Percentiles rank a stretch among this genome's conserved stretches.
These are phyloP conservation scores for Boletus bicolor DNA, from an alignment of 768 basidiomycete genomes.

Conservation along the genomic window DNA sequence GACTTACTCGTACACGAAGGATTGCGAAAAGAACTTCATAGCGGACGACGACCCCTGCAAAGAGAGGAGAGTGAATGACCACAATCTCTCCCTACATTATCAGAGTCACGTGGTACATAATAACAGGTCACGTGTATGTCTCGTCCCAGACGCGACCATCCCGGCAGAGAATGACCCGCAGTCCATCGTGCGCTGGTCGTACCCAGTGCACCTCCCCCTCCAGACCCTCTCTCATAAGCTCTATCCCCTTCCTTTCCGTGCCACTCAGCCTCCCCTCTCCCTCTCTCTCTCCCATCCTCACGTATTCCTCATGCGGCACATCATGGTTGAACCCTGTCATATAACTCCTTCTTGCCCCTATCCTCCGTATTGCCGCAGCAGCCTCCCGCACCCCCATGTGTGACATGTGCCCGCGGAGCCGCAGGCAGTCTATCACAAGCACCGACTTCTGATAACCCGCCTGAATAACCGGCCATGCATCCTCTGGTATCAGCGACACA, in stretches of 20 bases:
- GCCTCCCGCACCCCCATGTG: slow-evolving; percentile 76
- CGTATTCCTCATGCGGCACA: slow-evolving; percentile 75
- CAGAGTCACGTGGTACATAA: slow-evolving; percentile 7
- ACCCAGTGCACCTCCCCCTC: slow-evolving; percentile 52
- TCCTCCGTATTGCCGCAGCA: slow-evolving; percentile 48
- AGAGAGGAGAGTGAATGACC: not conserved
- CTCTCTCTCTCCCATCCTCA: slow-evolving; percentile 53
- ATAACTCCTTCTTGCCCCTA: slow-evolving; percentile 65
- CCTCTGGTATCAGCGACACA: slow-evolving; percentile 74
- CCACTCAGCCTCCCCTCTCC: slow-evolving; percentile 24
- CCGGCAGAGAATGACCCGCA: slow-evolving; percentile 49
- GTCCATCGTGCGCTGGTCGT: slow-evolving; percentile 73
- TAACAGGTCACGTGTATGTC: slow-evolving; percentile 38
- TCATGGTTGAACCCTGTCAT: slow-evolving; percentile 74
- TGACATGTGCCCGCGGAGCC: slow-evolving; percentile 63
- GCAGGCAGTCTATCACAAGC: slow-evolving; percentile 75
- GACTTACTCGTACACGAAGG: slow-evolving; percentile 55
- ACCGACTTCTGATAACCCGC: slow-evolving; percentile 38
- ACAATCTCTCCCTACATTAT: not conserved
- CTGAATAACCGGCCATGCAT: slow-evolving; percentile 56
- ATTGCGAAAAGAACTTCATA: slow-evolving; percentile 56
- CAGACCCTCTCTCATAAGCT: slow-evolving; percentile 46
- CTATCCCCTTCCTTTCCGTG: slow-evolving; percentile 42
- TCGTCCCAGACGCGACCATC: slow-evolving; percentile 48
- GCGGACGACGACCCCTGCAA: slow-evolving; percentile 40